Evolutionary conservation across 1,284 basidiomycete species (phyloP).

Genomic region (Rhodotorula sp.): DNA sequence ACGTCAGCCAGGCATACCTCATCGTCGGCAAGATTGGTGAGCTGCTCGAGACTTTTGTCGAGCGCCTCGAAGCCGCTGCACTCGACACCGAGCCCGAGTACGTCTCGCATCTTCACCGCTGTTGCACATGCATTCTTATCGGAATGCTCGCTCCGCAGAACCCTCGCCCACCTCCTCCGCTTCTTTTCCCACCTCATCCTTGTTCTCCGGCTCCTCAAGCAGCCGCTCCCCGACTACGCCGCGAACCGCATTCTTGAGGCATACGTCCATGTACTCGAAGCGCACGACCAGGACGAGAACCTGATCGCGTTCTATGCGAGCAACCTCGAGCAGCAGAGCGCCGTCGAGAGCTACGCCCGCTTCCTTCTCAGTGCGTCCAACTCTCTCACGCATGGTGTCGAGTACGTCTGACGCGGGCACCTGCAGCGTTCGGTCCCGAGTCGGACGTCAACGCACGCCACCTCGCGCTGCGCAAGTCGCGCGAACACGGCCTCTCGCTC

Average conservation of each 20-base stretch:
- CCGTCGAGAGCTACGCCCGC: conserved; percentile 86
- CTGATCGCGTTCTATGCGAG: conserved; percentile 93
- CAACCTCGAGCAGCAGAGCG: conserved; percentile 79
- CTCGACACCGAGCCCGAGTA: conserved; percentile 63
- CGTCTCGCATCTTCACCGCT: conserved; percentile 42
- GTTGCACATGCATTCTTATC: too few species aligned
- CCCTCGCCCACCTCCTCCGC: conserved; percentile 58
- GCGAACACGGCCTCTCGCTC: conserved; percentile 80
- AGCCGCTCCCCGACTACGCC: conserved; percentile 64
- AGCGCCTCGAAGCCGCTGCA: conserved; percentile 56
- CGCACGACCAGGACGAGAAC: conserved; percentile 65
- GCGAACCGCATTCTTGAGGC: conserved; percentile 78
- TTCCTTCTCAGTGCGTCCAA: conserved; percentile 67
- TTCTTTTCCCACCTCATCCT: conserved; percentile 97
- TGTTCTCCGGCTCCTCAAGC: conserved; percentile 78
- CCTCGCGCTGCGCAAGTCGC: conserved; percentile 72
- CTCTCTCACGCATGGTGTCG: not conserved
- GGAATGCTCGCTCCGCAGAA: conserved; percentile 25
- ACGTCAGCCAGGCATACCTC: conserved; percentile 79
- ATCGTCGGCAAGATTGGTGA: conserved; percentile 71
- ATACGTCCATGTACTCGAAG: conserved; percentile 85
- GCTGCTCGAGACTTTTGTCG: conserved; percentile 72
- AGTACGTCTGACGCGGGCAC: too few species aligned
- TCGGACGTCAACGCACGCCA: conserved; percentile 68
- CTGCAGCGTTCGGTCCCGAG: conserved; percentile 66